Evolutionary conservation across 2,329 filamentous ascomycete genomes (phyloP).

Genomic region (Leptographium lundbergii): DNA sequence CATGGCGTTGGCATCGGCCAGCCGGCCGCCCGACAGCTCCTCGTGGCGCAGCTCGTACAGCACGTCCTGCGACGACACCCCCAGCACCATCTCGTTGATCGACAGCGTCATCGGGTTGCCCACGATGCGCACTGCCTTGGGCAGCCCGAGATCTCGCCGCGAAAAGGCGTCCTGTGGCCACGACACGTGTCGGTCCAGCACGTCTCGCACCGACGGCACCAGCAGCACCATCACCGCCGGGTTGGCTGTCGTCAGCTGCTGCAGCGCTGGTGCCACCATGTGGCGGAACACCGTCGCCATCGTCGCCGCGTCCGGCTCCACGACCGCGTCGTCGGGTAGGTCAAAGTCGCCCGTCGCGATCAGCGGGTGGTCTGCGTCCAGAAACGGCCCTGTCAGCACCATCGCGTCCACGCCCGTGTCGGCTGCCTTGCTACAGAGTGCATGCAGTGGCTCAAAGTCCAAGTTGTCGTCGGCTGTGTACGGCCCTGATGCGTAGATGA

Average conservation of each 20-base stretch:
- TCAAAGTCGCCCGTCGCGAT: constrained; percentile 72
- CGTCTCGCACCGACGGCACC: constrained; percentile 71
- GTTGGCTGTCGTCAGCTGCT: constrained; percentile 55
- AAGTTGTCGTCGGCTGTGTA: constrained; percentile 90
- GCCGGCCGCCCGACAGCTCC: constrained; percentile 48
- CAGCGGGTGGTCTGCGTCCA: constrained; percentile 83
- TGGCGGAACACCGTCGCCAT: constrained; percentile 74
- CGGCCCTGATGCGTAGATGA: constrained; percentile 72
- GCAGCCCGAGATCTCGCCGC: constrained; percentile 62
- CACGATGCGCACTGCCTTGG: constrained; percentile 62
- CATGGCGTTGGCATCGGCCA: constrained; percentile 43
- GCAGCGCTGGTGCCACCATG: constrained; percentile 62
- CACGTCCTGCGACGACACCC: constrained; percentile 71
- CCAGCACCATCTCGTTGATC: constrained; percentile 76
- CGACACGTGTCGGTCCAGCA: constrained; percentile 69
- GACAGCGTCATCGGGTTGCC: constrained; percentile 85
- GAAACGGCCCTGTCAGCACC: constrained; percentile 73
- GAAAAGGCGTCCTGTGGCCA: constrained; percentile 60
- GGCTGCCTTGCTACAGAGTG: constrained; percentile 65
- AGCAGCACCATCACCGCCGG: constrained; percentile 72
- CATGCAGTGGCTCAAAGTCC: constrained; percentile 74
- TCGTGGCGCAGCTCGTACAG: constrained; percentile 71
- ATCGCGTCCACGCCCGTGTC: constrained; percentile 66
- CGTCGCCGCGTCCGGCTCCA: constrained; percentile 67
- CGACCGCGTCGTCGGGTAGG: constrained; percentile 49